Base-by-base conservation (phyloP, 179 eudicot species). In the Beta corolliflora region DNA sequence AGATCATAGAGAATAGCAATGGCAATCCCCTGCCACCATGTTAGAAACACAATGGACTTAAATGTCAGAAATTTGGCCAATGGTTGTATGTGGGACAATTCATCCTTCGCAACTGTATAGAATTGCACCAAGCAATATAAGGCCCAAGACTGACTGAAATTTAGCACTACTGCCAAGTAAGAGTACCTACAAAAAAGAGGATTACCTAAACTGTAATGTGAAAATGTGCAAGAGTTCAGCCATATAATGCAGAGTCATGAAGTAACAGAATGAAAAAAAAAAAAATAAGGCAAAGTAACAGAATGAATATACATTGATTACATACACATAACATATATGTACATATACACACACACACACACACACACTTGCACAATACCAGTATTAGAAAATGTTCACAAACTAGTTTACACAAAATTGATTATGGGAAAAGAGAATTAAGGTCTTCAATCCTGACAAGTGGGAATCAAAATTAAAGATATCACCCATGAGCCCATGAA, bases 11-110 rank as follows among this genome's bases (percentile, higher is more conserved):
- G 88, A 79, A 96, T 87, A 16, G 99, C 94, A 75, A 96, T 96
- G 60, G 92, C 91, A 79, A 96, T 88, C 82, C 99, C 99, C 94
- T 96, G 98, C 99, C 99, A 96, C 99, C 99, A 96, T 31, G 99
- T 94, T 87, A 96, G 88, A 81, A 96, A 96, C 69, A 96, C 99
- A 87, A 96, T 96, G 53, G 99, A 93, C 87, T 96, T 96, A 82
- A 96, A 96, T 72, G 98, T 93, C 87, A 94, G 82, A 87, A 96
- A 96, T 87, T 96, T 96, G 88, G 90, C 88, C 80, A 96, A 79
- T 44, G 99, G 99, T 83, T 94, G 85, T 74, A 96, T 96, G 87
- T 91, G 97, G 13, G 94, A 90, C 85, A 96, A 81, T 82, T 94
- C 97, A 81, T 91, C 93, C 88, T 93, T 94, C 53, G 93, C 93